phyloP scores from a whole-genome alignment of 2,329 filamentous ascomycete species.

The Proliferodiscus dingleyae region DNA sequence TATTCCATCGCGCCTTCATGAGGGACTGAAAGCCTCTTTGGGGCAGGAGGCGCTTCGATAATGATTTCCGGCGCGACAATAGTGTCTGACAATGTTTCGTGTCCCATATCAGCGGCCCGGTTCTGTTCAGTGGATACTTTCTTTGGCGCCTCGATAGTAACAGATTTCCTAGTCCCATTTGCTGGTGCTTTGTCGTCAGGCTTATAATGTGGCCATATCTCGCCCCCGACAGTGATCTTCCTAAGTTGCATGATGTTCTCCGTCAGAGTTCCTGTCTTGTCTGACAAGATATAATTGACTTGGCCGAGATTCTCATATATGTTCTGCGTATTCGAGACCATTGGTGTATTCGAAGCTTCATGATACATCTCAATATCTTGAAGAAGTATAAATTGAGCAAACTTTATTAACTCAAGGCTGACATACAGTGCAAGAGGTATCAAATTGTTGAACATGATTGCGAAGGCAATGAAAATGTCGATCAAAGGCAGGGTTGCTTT shows the following conservation, averaged over 20 bases:
- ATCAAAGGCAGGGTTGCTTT: constrained; percentile 61
- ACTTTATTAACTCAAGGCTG: constrained; percentile 88
- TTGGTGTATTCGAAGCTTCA: constrained; percentile 73
- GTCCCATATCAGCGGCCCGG: too few species aligned
- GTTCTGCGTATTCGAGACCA: constrained; percentile 86
- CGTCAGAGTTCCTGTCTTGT: constrained; percentile 91
- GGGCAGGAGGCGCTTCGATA: too few species aligned
- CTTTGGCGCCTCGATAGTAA: too few species aligned
- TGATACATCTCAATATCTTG: constrained; percentile 88
- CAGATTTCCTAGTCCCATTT: constrained; percentile 7
- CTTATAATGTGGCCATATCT: constrained; percentile 76
- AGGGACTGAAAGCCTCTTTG: too few species aligned
- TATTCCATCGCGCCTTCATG: too few species aligned
- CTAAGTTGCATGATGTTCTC: constrained; percentile 96
- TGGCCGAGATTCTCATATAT: constrained; percentile 93
- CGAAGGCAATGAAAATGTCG: constrained; percentile 76
- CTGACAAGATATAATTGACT: constrained; percentile 84
- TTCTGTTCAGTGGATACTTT: too few species aligned
- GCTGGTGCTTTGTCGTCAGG: constrained; percentile 5
- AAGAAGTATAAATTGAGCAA: constrained; percentile 71
- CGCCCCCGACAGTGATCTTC: constrained; percentile 84
- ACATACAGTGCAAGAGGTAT: constrained; percentile 91
- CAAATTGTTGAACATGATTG: constrained; percentile 95
- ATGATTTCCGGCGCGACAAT: too few species aligned
- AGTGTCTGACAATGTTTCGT: too few species aligned